Base-by-base conservation (phyloP, 2,329 filamentous ascomycete species). In the Thelonectria olida region DNA sequence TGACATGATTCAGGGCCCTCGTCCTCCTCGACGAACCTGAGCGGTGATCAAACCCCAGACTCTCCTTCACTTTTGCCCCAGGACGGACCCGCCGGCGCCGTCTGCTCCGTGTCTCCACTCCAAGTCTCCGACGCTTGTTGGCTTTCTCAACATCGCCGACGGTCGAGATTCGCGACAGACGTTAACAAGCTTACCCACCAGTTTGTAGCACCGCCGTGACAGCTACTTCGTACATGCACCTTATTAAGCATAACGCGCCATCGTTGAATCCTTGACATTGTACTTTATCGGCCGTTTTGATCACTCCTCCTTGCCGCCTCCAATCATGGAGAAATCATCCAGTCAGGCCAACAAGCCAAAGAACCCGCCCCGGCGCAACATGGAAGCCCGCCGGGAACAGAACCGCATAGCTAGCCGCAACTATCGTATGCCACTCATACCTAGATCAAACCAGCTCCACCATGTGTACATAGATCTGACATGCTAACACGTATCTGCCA, bases 381-480 rank as follows among this genome's bases (percentile, higher is more conserved):
- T 57, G 17, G 69, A 73, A 6, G 67, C 68, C 23, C 70, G 72
- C 5, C 67, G 68, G 28, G 67, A 71, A 25, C 71, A 73, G 48
- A 73, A 73, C 31, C 69, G 72, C 23, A 49, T 67, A 28, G 65
- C 72, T 5, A 73, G 70, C 36, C 69, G 69, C 38, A 73, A 71
- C 53, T 73, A 73, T 52, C 73, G 77, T 79, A 67, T 47, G 76
- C 73, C 44, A 5, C 34, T 36, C 34, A 5, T 36, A 13, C 10
- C 34, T 15, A 9, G 12, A 31, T 31, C 7, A 31, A 31, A 7
- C n/a, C 34, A 9, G n/a, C 10, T 9, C 10, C 13, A 7, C 7
- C 13, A 31, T 31, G 7, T 31, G 27, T 31, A 31, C 27, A 7
- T 31, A 12, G 12, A 12, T 12, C 27, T 39, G 22, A 31, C 8